Conservation (phyloP, 2,329 filamentous ascomycete species). For the Colletotrichum sublineola region DNA sequence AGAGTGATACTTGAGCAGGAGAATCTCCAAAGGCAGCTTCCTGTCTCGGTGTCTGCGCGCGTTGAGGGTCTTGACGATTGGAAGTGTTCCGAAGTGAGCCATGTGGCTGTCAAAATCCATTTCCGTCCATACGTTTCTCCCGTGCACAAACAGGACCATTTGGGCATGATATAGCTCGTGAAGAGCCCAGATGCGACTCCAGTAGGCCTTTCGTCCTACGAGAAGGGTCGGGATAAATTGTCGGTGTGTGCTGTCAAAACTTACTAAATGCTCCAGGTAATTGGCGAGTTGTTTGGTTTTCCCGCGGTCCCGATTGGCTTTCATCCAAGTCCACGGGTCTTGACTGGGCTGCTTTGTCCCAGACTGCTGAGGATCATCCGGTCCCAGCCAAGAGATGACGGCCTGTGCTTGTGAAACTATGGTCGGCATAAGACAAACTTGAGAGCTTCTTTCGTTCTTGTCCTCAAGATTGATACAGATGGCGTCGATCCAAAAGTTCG, state of each 20-base stretch:
- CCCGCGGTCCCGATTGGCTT: neutral
- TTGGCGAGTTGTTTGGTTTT: neutral
- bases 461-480: neutral
- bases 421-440: neutral
- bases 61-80: neutral
- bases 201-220: neutral
- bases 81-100: neutral
- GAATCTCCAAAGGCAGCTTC: neutral
- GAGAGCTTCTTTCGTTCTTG: neutral
- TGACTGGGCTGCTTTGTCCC: neutral
- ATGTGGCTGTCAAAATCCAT: neutral
- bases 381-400: conserved; percentile 2
- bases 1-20: neutral
- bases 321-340: neutral
- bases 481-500: neutral
- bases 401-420: neutral
- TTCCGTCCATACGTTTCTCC: neutral
- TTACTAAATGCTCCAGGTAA: neutral
- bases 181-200: neutral
- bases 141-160: neutral
- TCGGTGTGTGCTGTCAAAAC: neutral
- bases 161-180: neutral
- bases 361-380: neutral
- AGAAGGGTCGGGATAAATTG: neutral
- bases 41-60: neutral